phyloP scores from a whole-genome alignment of 2,329 filamentous ascomycete genomes.

The Lasiodiplodia sp. region DNA sequence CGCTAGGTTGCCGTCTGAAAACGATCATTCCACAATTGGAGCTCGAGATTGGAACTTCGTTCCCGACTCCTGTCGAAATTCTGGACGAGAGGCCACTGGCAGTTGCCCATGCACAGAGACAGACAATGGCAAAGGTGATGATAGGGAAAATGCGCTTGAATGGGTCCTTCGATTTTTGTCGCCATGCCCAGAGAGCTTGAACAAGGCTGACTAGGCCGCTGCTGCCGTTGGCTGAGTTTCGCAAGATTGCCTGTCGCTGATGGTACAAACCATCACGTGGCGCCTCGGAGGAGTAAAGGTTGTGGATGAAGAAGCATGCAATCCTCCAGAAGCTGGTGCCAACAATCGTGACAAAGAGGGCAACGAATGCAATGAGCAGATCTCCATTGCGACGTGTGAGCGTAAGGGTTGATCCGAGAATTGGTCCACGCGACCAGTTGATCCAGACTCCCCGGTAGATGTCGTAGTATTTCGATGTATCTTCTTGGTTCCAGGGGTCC shows the following conservation, averaged over 20 bases:
- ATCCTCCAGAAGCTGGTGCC: constrained; percentile 37
- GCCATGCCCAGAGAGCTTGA: neutral
- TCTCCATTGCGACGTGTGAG: constrained; percentile 39
- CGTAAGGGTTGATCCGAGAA: constrained; percentile 45
- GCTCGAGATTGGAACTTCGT: constrained; percentile 17
- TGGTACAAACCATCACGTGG: constrained; percentile 38
- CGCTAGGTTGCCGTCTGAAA: too few species aligned
- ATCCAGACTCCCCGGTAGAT: constrained; percentile 43
- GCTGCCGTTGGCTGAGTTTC: constrained; percentile 26
- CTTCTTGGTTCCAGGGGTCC: too few species aligned
- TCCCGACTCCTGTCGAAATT: constrained; percentile 17
- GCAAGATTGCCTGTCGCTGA: constrained; percentile 31
- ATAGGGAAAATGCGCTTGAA: constrained; percentile 28
- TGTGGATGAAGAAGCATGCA: constrained; percentile 36
- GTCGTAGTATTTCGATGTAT: too few species aligned
- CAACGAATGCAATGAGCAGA: constrained; percentile 45
- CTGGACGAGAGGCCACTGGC: constrained; percentile 29
- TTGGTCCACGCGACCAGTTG: constrained; percentile 42
- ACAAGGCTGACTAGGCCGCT: neutral
- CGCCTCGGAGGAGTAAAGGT: constrained; percentile 30
- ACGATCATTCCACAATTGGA: too few species aligned
- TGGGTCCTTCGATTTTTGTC: constrained; percentile 23
- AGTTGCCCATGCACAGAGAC: constrained; percentile 6
- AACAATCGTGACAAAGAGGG: constrained; percentile 42
- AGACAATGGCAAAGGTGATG: neutral